Conservation (phyloP, 2,329 filamentous ascomycete genomes). For the Zalaria obscura region DNA sequence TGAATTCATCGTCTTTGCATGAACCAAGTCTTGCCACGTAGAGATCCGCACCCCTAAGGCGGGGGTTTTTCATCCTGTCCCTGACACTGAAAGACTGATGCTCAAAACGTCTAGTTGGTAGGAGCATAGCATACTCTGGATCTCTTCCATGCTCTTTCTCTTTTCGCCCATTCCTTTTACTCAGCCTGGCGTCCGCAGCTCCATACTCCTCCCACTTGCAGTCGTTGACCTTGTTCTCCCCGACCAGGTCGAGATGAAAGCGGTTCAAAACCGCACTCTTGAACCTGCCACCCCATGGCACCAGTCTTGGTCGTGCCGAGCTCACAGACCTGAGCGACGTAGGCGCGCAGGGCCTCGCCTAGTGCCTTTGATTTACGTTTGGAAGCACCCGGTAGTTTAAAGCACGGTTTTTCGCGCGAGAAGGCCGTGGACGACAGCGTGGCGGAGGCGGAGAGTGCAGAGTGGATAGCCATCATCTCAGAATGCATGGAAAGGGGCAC, state of each 20-base stretch:
- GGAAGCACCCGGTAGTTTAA: slow-evolving; percentile 33
- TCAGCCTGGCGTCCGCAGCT: neutral
- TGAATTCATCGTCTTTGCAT: slow-evolving; percentile 5
- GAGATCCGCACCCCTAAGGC: slow-evolving; percentile 35
- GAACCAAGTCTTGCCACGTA: slow-evolving; percentile 34
- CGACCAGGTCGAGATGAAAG: neutral
- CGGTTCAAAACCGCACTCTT: slow-evolving; percentile 36
- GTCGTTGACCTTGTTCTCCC: neutral
- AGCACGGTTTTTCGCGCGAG: slow-evolving; percentile 35
- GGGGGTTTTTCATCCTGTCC: slow-evolving; percentile 31
- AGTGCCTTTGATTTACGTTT: slow-evolving; percentile 34
- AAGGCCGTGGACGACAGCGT: slow-evolving; percentile 27
- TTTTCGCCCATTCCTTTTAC: neutral
- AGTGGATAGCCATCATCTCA: slow-evolving; percentile 43
- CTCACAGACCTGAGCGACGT: slow-evolving; percentile 30
- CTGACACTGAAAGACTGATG: slow-evolving; percentile 16
- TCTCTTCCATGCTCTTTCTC: neutral
- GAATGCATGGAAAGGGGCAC: slow-evolving; percentile 37
- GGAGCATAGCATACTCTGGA: slow-evolving; percentile 2
- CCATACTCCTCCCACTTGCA: neutral
- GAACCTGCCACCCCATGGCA: slow-evolving; percentile 22
- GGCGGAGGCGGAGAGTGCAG: slow-evolving; percentile 31
- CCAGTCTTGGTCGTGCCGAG: slow-evolving; percentile 23
- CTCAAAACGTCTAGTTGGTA: slow-evolving; percentile 14
- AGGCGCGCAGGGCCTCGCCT: slow-evolving; percentile 26